These are phyloP conservation scores for Medicago ruthenica DNA, from an alignment of 306 rosid species.

Conservation along the genomic window DNA sequence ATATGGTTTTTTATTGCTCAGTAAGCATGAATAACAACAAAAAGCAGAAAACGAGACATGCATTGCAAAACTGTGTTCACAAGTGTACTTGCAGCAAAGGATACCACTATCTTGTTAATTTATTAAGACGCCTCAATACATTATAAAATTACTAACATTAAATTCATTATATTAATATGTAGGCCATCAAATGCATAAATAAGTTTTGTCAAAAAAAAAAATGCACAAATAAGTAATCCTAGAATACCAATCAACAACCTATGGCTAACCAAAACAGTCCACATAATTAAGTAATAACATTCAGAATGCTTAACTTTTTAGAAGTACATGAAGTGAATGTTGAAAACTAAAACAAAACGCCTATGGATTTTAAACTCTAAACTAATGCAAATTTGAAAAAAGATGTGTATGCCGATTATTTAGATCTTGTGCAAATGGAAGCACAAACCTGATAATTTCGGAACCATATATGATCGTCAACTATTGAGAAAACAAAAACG, in stretches of 20 bases:
- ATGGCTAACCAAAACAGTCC: too few species aligned
- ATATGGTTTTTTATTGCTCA: not conserved
- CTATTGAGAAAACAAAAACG: conserved; percentile 93
- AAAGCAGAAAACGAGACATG: conserved; percentile 11
- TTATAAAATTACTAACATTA: too few species aligned
- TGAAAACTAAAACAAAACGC: too few species aligned
- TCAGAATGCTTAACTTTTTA: too few species aligned
- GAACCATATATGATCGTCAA: conserved; percentile 98
- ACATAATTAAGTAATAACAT: too few species aligned
- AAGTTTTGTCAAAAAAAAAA: too few species aligned
- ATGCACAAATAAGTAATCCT: not conserved
- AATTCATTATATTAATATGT: not conserved
- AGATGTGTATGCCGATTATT: conserved; percentile 14
- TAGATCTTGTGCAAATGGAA: conserved; percentile 33
- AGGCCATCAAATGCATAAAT: too few species aligned
- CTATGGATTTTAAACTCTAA: too few species aligned
- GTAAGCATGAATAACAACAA: not conserved
- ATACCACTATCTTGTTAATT: not conserved
- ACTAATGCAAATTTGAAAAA: too few species aligned
- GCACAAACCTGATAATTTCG: conserved; percentile 91
- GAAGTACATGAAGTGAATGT: too few species aligned
- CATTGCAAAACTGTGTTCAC: conserved; percentile 25
- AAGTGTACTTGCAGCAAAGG: conserved; percentile 1
- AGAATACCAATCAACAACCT: not conserved
- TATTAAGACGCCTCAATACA: not conserved